phyloP scores from a whole-genome alignment of 2,329 filamentous ascomycete species.

The Trichoderma guizhouense region DNA sequence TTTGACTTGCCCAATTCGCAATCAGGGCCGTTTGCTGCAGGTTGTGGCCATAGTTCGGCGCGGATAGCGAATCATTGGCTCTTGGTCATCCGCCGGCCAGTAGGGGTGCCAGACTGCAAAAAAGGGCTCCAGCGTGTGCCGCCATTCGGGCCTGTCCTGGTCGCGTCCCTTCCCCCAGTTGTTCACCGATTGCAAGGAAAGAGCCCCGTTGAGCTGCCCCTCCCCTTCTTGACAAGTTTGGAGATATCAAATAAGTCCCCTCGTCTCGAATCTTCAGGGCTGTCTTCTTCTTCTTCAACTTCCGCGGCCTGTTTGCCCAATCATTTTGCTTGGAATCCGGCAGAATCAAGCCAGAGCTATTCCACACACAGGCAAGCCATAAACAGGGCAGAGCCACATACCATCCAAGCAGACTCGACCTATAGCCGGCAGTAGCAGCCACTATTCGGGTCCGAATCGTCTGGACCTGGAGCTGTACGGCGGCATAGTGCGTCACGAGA shows the following conservation, averaged over 20 bases:
- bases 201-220: neutral
- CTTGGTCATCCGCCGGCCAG: neutral
- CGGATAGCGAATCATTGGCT: slow-evolving; percentile 1
- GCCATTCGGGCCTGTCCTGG: neutral
- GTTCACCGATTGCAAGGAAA: slow-evolving; percentile 1
- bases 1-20: neutral
- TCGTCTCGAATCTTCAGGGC: neutral
- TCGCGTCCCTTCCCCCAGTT: neutral
- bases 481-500: slow-evolving; percentile 10
- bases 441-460: neutral
- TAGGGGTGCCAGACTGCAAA: neutral
- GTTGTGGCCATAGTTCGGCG: neutral
- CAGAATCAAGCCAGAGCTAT: neutral
- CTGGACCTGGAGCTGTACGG: slow-evolving; percentile 1
- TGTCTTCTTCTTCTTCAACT: neutral
- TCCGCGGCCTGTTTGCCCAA: neutral
- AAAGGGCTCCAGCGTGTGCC: neutral
- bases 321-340: neutral
- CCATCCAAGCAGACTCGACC: neutral
- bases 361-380: neutral
- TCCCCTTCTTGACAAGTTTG: neutral
- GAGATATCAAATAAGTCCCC: neutral
- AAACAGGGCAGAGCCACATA: neutral
- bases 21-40: neutral
- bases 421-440: neutral